These are phyloP conservation scores for Daedaleopsis nitida DNA, from an alignment of 768 basidiomycete species.

Conservation along the genomic window DNA sequence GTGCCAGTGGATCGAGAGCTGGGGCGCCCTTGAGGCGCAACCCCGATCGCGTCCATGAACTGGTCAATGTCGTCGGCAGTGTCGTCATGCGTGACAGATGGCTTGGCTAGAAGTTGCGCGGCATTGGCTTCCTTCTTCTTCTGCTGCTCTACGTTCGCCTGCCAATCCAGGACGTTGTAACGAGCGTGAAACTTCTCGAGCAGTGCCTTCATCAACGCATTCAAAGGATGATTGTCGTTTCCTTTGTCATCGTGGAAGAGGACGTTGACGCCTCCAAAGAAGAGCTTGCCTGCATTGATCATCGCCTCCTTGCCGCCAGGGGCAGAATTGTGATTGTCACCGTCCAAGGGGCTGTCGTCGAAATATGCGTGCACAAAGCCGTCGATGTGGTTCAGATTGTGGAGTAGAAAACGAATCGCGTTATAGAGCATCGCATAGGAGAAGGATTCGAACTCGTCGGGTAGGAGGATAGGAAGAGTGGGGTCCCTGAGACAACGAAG, in stretches of 20 bases:
- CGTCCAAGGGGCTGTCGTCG: background rate
- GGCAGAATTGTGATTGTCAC: background rate
- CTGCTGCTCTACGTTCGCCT: too few relatives aligned
- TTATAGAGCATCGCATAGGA: constrained; percentile 11
- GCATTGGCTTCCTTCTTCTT: too few relatives aligned
- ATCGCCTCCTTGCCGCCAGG: background rate
- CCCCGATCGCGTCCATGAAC: too few relatives aligned
- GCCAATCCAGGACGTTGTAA: too few relatives aligned
- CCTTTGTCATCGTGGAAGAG: background rate
- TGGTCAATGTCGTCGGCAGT: too few relatives aligned
- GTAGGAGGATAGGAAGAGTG: background rate
- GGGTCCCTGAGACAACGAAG: constrained; percentile 6
- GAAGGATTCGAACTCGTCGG: constrained; percentile 26
- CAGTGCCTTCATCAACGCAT: too few relatives aligned
- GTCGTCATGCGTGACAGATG: too few relatives aligned
- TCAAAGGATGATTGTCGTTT: background rate
- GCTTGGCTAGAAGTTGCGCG: too few relatives aligned
- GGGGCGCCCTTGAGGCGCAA: too few relatives aligned
- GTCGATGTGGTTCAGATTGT: background rate
- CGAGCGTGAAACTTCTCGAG: too few relatives aligned
- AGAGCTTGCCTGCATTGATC: background rate
- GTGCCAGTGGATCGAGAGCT: too few relatives aligned
- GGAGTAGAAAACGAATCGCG: constrained; percentile 4
- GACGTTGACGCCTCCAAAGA: too few relatives aligned
- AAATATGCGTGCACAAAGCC: constrained; percentile 1